Evolutionary conservation across 805 yeast species (phyloP).

Genomic region (Trichomonascus vanleenenianus): DNA sequence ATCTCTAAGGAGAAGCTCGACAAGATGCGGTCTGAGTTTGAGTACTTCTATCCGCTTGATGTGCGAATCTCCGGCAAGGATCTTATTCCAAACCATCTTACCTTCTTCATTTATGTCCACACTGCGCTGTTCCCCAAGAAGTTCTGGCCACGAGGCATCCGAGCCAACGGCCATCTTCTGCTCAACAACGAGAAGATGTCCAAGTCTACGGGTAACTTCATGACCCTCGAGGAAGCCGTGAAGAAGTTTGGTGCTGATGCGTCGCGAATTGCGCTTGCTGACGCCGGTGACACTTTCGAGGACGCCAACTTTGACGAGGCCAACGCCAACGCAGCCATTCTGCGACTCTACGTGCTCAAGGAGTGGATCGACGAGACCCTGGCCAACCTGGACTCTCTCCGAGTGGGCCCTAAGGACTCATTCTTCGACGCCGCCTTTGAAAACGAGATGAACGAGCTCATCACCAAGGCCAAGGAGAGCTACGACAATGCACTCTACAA

Average conservation of each 20-base stretch:
- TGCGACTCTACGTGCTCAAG: slow-evolving; percentile 83
- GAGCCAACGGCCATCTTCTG: slow-evolving; percentile 92
- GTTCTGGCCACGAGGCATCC: slow-evolving; percentile 90
- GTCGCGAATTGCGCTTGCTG: slow-evolving; percentile 93
- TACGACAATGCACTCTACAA: slow-evolving; percentile 73
- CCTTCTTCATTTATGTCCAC: slow-evolving; percentile 89
- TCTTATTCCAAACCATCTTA: slow-evolving; percentile 92
- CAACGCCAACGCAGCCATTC: slow-evolving; percentile 94
- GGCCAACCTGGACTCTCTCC: slow-evolving; percentile 42
- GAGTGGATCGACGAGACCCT: slow-evolving; percentile 90
- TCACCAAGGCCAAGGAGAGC: slow-evolving; percentile 64
- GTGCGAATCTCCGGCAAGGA: slow-evolving; percentile 92
- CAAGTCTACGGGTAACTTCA: slow-evolving; percentile 93
- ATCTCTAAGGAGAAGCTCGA: slow-evolving; percentile 63
- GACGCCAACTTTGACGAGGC: slow-evolving; percentile 97
- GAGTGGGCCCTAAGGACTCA: slow-evolving; percentile 44
- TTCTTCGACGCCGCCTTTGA: slow-evolving; percentile 89
- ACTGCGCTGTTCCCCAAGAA: slow-evolving; percentile 86
- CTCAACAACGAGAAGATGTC: slow-evolving; percentile 97
- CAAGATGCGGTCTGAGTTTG: slow-evolving; percentile 84
- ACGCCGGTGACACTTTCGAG: slow-evolving; percentile 95
- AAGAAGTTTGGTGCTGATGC: slow-evolving; percentile 97
- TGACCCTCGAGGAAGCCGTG: slow-evolving; percentile 79
- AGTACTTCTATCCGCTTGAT: slow-evolving; percentile 93
- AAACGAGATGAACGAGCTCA: slow-evolving; percentile 81